Conservation (phyloP, 805 yeast species). For the Yueomyces sinensis region DNA sequence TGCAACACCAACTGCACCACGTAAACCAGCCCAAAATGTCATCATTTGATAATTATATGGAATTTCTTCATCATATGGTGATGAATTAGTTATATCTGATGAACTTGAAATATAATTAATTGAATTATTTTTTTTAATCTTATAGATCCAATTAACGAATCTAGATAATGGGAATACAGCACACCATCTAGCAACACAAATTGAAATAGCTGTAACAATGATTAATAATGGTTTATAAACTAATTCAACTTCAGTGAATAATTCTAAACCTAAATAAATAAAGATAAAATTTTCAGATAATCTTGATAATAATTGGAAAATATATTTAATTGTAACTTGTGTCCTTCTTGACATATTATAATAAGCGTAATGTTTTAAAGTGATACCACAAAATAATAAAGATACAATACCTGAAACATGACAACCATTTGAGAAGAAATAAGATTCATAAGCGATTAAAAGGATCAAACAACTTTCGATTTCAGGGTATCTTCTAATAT, state of each 20-base stretch:
- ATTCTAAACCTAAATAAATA: constrained; percentile 83
- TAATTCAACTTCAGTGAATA: constrained; percentile 91
- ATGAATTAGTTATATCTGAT: constrained; percentile 1
- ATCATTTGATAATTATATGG: constrained; percentile 94
- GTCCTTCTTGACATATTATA: constrained; percentile 96
- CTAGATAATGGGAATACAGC: constrained; percentile 92
- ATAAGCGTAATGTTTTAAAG: constrained; percentile 92
- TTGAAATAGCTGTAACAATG: constrained; percentile 76
- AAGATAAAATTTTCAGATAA: constrained; percentile 93
- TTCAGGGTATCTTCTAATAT: constrained; percentile 88
- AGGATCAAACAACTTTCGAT: constrained; percentile 90
- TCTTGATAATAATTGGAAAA: constrained; percentile 89
- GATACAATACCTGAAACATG: constrained; percentile 99
- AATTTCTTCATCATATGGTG: constrained; percentile 58
- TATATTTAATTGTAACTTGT: constrained; percentile 90
- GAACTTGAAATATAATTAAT: constrained; percentile 22
- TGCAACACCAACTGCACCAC: constrained; percentile 99
- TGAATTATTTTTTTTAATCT: constrained; percentile 39
- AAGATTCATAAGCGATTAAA: constrained; percentile 86
- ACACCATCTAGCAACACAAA: constrained; percentile 92
- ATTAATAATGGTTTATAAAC: constrained; percentile 90
- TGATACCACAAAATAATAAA: constrained; percentile 87
- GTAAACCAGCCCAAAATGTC: constrained; percentile 98
- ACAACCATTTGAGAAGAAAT: constrained; percentile 96
- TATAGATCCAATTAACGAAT: constrained; percentile 66